Conservation (phyloP, 108 stramenopile genomes). For the Stephanodiscus triporus region DNA sequence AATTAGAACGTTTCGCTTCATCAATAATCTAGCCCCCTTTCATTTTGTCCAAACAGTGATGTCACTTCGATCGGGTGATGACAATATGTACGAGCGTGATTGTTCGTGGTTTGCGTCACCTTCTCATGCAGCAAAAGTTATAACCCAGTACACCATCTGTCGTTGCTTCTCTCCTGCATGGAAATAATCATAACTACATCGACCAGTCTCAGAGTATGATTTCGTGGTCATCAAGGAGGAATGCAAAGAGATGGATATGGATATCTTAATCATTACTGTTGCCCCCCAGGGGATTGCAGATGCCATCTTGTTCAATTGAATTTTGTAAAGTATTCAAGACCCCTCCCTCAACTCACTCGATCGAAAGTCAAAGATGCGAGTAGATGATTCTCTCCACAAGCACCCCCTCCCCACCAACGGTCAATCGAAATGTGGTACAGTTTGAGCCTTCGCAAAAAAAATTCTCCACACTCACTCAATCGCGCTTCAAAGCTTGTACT, state of each 20-base stretch:
- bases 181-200: too few relatives aligned
- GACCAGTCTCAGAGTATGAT: too few relatives aligned
- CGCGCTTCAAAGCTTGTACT: slow-evolving; percentile 62
- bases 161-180: too few relatives aligned
- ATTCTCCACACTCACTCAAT: neutral
- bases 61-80: too few relatives aligned
- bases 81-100: too few relatives aligned
- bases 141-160: too few relatives aligned
- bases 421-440: neutral
- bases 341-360: too few relatives aligned
- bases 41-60: too few relatives aligned
- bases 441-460: neutral
- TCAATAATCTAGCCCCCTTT: too few relatives aligned
- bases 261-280: neutral
- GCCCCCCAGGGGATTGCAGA: neutral
- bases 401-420: neutral
- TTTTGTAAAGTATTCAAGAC: neutral
- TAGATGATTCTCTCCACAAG: neutral
- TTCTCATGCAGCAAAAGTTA: too few relatives aligned
- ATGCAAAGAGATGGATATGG: neutral
- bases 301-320: neutral
- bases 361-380: neutral
- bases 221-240: neutral
- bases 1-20: neutral
- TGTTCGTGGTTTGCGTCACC: too few relatives aligned